Percentiles rank a stretch among this genome's conserved stretches.
Evolutionary conservation across 148 eudicot species (phyloP).

Genomic region (Drosera capensis): DNA sequence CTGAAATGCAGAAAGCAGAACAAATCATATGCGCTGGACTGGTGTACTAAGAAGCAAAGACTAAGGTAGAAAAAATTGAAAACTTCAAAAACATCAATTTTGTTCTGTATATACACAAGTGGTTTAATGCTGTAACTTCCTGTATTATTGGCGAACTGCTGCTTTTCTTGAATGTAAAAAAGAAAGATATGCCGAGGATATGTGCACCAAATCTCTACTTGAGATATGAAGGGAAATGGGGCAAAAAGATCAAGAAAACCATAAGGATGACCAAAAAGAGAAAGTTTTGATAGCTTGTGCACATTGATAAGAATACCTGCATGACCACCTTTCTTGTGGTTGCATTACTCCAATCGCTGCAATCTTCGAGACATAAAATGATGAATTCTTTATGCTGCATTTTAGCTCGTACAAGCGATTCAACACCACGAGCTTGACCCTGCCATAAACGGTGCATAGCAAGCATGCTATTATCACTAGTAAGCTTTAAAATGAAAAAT

Average conservation of each 20-base stretch:
- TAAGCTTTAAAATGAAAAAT: constrained; percentile 3
- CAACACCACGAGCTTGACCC: constrained; percentile 94
- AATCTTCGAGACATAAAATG: constrained; percentile 94
- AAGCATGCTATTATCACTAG: constrained; percentile 1
- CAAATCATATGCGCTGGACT: too few relatives aligned
- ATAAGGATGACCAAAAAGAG: background rate
- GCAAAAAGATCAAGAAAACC: background rate
- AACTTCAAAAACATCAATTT: too few relatives aligned
- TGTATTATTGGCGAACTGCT: too few relatives aligned
- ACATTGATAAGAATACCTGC: constrained; percentile 43
- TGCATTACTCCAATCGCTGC: constrained; percentile 95
- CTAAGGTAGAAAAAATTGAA: too few relatives aligned
- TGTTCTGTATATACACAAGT: too few relatives aligned
- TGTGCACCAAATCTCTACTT: too few relatives aligned
- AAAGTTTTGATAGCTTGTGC: background rate
- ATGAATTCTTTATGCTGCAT: constrained; percentile 95
- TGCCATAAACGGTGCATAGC: constrained; percentile 14
- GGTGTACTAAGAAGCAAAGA: too few relatives aligned
- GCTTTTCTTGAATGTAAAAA: too few relatives aligned
- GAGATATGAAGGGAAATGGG: background rate
- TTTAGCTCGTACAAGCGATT: constrained; percentile 88
- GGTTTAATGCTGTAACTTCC: too few relatives aligned
- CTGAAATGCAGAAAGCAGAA: too few relatives aligned
- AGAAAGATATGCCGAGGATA: too few relatives aligned
- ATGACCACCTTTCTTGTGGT: constrained; percentile 93